These are phyloP conservation scores for Nicotiana tomentosiformis DNA, from an alignment of 257 asterid genomes.

Conservation along the genomic window DNA sequence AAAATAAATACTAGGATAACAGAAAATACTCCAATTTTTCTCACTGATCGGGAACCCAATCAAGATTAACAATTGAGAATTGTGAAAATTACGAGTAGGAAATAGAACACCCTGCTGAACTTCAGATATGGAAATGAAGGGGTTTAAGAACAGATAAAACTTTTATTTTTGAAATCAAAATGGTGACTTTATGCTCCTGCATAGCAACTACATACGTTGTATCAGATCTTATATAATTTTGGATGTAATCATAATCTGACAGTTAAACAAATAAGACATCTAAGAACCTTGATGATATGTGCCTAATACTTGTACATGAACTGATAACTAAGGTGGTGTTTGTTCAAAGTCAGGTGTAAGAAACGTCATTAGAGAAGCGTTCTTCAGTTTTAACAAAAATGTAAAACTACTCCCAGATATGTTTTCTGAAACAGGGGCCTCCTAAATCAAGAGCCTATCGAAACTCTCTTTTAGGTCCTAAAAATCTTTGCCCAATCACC, in stretches of 20 bases:
- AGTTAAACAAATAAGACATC: background rate
- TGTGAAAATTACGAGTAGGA: background rate
- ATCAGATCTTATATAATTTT: background rate
- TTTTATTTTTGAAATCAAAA: background rate
- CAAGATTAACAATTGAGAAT: background rate
- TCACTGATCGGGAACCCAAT: background rate
- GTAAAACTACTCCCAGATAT: background rate
- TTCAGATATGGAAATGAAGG: background rate
- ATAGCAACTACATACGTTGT: background rate
- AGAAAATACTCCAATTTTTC: background rate
- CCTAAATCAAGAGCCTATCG: background rate
- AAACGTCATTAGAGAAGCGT: background rate
- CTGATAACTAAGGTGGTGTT: background rate
- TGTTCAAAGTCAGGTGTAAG: background rate
- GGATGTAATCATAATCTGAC: background rate
- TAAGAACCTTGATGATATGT: background rate
- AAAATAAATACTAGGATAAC: background rate
- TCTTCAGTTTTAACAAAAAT: background rate
- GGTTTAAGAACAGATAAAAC: background rate
- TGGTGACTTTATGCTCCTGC: background rate
- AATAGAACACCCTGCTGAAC: background rate
- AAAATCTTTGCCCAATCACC: background rate
- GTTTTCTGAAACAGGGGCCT: background rate
- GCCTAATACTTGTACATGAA: background rate
- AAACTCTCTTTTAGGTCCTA: background rate